A percentile compares a stretch with the other conserved stretches of the same genome.
Evolutionary conservation across 345 rosid species (phyloP).

Genomic region (Acer saccharum): DNA sequence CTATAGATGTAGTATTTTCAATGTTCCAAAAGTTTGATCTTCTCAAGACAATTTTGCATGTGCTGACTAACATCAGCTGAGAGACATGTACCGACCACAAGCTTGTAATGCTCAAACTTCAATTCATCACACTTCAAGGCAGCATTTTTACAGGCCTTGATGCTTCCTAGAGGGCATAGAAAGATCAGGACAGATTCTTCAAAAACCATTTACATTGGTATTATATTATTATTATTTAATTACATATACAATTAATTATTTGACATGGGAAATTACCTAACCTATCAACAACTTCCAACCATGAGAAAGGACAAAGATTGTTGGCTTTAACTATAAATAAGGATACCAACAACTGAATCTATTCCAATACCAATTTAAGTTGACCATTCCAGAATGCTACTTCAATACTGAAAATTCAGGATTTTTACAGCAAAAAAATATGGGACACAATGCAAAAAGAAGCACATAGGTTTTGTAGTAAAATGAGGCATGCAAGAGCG

Average conservation of each 20-base stretch:
- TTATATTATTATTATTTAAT: background rate
- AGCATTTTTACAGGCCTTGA: slow-evolving; percentile 63
- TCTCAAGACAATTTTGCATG: slow-evolving; percentile 63
- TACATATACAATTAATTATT: background rate
- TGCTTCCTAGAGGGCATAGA: slow-evolving; percentile 42
- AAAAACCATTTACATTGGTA: background rate
- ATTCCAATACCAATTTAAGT: background rate
- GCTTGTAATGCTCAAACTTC: slow-evolving; percentile 72
- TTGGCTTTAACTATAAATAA: background rate
- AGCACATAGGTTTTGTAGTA: background rate
- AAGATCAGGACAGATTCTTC: background rate
- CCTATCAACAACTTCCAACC: background rate
- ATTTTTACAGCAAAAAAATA: background rate
- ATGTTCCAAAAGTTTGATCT: slow-evolving; percentile 62
- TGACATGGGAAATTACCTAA: background rate
- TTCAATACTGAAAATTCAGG: background rate
- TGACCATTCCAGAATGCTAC: background rate
- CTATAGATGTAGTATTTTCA: slow-evolving; percentile 7
- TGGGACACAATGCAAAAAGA: background rate
- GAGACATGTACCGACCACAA: slow-evolving; percentile 38
- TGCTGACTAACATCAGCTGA: slow-evolving; percentile 52
- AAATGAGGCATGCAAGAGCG: background rate
- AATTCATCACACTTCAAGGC: slow-evolving; percentile 77
- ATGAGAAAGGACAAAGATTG: background rate
- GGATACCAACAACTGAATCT: background rate